Conservation (phyloP, 768 basidiomycete genomes). For the Phaffia australis region DNA sequence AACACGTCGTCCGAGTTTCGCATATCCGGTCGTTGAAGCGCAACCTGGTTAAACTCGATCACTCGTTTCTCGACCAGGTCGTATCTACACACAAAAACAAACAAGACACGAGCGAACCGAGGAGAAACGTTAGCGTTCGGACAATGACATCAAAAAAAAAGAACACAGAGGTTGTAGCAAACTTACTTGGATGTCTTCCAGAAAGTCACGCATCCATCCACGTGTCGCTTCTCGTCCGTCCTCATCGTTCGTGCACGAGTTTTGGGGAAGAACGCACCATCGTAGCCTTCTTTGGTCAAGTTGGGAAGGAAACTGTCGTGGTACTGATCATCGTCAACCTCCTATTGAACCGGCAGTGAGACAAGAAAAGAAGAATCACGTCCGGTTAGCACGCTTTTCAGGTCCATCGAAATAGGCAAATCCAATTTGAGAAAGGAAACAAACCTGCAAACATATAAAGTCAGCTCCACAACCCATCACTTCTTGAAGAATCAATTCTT, state of each 20-base stretch:
- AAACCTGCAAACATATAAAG: conserved; percentile 72
- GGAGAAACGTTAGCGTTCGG: conserved; percentile 7
- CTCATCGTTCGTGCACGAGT: conserved; percentile 87
- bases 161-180: neutral
- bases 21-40: conserved; percentile 69
- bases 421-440: neutral
- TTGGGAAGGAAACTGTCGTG: conserved; percentile 78
- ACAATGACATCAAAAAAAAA: conserved; percentile 1
- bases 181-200: conserved; percentile 79
- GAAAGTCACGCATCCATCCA: conserved; percentile 95
- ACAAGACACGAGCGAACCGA: neutral
- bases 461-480: conserved; percentile 70
- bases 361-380: conserved; percentile 6
- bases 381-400: neutral
- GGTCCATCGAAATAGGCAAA: neutral
- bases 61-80: conserved; percentile 85
- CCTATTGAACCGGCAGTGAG: conserved; percentile 37
- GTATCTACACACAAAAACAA: conserved; percentile 48
- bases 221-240: conserved; percentile 67
- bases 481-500: conserved; percentile 75
- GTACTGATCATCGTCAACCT: conserved; percentile 84
- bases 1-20: conserved; percentile 87
- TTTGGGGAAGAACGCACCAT: conserved; percentile 84
- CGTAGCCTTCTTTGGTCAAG: conserved; percentile 65
- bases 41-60: conserved; percentile 83